Conservation (phyloP, 805 yeast genomes). For the Metschnikowia kofuensis region DNA sequence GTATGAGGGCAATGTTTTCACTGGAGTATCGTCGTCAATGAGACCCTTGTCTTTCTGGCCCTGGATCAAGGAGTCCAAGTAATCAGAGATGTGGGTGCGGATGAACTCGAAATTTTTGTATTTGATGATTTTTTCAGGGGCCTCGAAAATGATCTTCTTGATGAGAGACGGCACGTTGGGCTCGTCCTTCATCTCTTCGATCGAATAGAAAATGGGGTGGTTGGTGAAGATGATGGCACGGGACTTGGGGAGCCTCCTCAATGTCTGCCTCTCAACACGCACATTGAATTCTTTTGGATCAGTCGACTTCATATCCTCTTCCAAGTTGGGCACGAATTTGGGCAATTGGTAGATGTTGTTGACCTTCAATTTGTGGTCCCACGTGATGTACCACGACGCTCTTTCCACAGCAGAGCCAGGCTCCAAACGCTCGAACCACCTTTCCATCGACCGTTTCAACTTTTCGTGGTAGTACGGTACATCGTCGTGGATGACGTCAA, state of each 20-base stretch:
- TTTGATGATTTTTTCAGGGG: constrained; percentile 60
- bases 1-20: constrained; percentile 56
- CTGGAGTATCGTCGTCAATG: constrained; percentile 52
- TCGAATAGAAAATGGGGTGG: constrained; percentile 74
- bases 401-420: constrained; percentile 65
- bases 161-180: constrained; percentile 74
- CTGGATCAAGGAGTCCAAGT: constrained; percentile 54
- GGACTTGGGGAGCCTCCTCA: constrained; percentile 63
- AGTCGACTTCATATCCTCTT: constrained; percentile 27
- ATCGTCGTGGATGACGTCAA: constrained; percentile 62
- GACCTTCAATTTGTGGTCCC: constrained; percentile 63
- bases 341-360: constrained; percentile 58
- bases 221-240: constrained; percentile 69
- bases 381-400: constrained; percentile 71
- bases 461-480: constrained; percentile 71
- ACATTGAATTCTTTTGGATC: constrained; percentile 58
- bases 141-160: constrained; percentile 61
- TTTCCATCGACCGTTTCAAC: constrained; percentile 66
- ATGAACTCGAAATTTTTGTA: constrained; percentile 60
- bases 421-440: constrained; percentile 64
- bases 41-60: constrained; percentile 58
- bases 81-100: constrained; percentile 57
- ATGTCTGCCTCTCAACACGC: constrained; percentile 70
- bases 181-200: constrained; percentile 78
- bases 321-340: constrained; percentile 36